A percentile compares a stretch with the other conserved stretches of the same genome.
phyloP scores from a whole-genome alignment of 1,284 basidiomycete genomes.

The Singerocomus inundabilis region DNA sequence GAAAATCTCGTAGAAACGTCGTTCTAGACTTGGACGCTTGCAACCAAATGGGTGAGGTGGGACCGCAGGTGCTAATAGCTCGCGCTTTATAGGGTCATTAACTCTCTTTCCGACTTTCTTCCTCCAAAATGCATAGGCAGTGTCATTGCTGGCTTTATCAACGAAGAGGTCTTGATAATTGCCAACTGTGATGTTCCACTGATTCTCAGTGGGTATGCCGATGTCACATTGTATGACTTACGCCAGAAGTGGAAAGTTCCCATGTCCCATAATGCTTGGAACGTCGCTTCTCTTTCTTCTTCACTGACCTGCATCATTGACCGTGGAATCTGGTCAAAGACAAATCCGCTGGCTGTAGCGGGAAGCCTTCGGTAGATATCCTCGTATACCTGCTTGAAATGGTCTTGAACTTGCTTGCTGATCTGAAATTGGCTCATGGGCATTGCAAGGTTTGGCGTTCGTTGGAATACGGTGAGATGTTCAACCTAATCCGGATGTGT shows the following conservation, averaged over 20 bases:
- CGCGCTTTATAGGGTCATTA: too few species aligned
- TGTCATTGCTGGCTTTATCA: constrained; percentile 3
- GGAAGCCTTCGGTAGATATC: constrained; percentile 6
- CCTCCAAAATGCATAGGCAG: too few species aligned
- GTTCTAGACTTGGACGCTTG: too few species aligned
- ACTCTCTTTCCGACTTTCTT: too few species aligned
- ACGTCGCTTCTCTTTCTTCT: constrained; percentile 11
- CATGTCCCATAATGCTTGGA: constrained; percentile 10
- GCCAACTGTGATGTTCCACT: neutral
- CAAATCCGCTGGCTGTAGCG: neutral
- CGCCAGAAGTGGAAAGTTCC: constrained; percentile 16
- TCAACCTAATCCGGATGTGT: constrained; percentile 1
- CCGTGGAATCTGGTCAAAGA: neutral
- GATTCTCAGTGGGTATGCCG: neutral
- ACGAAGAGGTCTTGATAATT: constrained; percentile 15
- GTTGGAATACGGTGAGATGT: constrained; percentile 20
- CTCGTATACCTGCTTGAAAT: constrained; percentile 12
- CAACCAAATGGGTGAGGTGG: too few species aligned
- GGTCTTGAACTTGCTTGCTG: too few species aligned
- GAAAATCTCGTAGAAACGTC: too few species aligned
- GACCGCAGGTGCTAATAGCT: too few species aligned
- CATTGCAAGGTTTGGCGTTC: constrained; percentile 15
- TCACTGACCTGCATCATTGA: constrained; percentile 14
- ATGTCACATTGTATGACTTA: neutral
- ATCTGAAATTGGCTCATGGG: constrained; percentile 13